Conservation (phyloP, 139 green algal genomes). For the Bryopsis sp. region DNA sequence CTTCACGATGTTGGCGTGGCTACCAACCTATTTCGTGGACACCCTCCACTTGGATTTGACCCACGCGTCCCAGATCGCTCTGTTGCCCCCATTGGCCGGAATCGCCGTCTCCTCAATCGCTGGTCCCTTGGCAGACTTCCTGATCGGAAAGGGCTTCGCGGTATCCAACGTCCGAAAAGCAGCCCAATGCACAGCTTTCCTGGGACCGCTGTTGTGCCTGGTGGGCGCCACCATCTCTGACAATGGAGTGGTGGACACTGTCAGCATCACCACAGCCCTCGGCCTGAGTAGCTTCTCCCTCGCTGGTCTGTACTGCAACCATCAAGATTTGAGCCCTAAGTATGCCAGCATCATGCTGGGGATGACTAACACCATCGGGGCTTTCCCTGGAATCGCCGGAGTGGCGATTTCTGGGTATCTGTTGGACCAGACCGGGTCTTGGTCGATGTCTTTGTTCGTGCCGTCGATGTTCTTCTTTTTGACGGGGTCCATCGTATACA, state of each 20-base stretch:
- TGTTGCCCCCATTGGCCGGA: constrained; percentile 74
- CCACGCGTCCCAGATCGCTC: constrained; percentile 61
- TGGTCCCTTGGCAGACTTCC: constrained; percentile 59
- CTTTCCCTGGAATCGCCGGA: constrained; percentile 82
- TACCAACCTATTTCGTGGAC: constrained; percentile 91
- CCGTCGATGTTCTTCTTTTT: constrained; percentile 17
- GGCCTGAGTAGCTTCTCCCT: constrained; percentile 70
- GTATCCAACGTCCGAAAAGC: constrained; percentile 71
- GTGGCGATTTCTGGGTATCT: constrained; percentile 60
- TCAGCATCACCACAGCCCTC: constrained; percentile 59
- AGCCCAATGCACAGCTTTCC: constrained; percentile 75
- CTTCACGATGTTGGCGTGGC: constrained; percentile 93
- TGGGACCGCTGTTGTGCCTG: constrained; percentile 74
- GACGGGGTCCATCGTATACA: constrained; percentile 3
- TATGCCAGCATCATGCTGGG: constrained; percentile 86
- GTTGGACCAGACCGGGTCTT: constrained; percentile 61
- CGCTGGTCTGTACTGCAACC: constrained; percentile 91
- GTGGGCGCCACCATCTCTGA: background rate
- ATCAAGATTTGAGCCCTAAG: constrained; percentile 40
- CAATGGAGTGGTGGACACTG: constrained; percentile 24
- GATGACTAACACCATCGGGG: constrained; percentile 84
- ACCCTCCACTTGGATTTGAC: constrained; percentile 68
- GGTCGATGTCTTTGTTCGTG: constrained; percentile 71
- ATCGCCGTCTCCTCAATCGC: constrained; percentile 45
- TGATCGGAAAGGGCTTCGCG: constrained; percentile 48